Evolutionary conservation across 1,284 basidiomycete species (phyloP).

Genomic region (Jaminaea rosea): DNA sequence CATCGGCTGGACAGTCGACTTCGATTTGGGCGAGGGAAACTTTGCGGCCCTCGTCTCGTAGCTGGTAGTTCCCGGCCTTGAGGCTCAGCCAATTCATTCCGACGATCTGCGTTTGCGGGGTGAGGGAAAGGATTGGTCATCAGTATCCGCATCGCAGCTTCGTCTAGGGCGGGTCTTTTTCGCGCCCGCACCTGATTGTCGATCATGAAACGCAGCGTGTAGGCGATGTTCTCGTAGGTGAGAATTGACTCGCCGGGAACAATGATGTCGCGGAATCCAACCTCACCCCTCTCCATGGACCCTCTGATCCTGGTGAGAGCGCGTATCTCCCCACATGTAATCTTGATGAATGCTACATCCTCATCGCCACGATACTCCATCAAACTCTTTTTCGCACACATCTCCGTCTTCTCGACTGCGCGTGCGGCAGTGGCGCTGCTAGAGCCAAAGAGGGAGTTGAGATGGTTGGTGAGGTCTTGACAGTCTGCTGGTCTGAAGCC

Average conservation of each 20-base stretch:
- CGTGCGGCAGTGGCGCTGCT: slow-evolving; percentile 23
- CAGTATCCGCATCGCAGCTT: background rate
- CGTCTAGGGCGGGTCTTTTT: too few species aligned
- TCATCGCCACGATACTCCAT: slow-evolving; percentile 42
- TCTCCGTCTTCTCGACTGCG: slow-evolving; percentile 21
- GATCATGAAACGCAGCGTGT: slow-evolving; percentile 46
- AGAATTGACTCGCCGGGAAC: slow-evolving; percentile 32
- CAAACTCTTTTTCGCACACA: slow-evolving; percentile 38
- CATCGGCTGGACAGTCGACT: slow-evolving; percentile 36
- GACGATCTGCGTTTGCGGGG: slow-evolving; percentile 31
- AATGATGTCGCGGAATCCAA: slow-evolving; percentile 40
- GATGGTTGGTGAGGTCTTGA: slow-evolving; percentile 38
- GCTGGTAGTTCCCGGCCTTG: slow-evolving; percentile 31
- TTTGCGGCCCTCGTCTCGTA: slow-evolving; percentile 23
- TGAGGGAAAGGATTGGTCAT: too few species aligned
- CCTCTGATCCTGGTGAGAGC: slow-evolving; percentile 36
- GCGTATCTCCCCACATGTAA: slow-evolving; percentile 36
- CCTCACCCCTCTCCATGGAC: slow-evolving; percentile 41
- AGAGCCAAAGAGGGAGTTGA: slow-evolving; percentile 17
- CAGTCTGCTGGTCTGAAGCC: slow-evolving; percentile 36
- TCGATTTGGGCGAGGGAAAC: slow-evolving; percentile 44
- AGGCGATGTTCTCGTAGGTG: slow-evolving; percentile 45
- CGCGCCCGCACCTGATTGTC: slow-evolving; percentile 18
- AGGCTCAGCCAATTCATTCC: slow-evolving; percentile 46
- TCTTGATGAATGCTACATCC: slow-evolving; percentile 41